Evolutionary conservation across 2,329 filamentous ascomycete species (phyloP).

Genomic region (Aspergillus udagawae): DNA sequence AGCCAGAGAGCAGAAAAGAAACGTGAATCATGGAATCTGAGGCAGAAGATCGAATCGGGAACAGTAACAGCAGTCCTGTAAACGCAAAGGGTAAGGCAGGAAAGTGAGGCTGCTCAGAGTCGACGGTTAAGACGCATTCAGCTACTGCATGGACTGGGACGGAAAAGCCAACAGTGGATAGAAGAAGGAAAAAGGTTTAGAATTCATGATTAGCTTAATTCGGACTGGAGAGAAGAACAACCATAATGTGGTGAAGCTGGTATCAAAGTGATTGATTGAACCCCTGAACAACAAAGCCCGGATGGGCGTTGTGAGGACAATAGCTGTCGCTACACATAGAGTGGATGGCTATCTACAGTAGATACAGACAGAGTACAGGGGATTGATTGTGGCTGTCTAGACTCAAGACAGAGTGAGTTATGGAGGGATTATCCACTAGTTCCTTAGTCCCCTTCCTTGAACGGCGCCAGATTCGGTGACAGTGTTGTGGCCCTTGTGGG

Average conservation of each 20-base stretch:
- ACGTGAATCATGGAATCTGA: neutral
- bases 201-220: neutral
- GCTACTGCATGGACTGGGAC: neutral
- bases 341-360: neutral
- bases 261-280: neutral
- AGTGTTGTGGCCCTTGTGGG: neutral
- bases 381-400: neutral
- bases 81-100: neutral
- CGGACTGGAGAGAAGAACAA: neutral
- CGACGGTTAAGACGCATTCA: neutral
- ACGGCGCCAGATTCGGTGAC: neutral
- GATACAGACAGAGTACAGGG: neutral
- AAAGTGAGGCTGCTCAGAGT: constrained; percentile 14
- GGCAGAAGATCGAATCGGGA: neutral
- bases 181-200: neutral
- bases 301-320: neutral
- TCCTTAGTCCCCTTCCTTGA: neutral
- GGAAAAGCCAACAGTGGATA: neutral
- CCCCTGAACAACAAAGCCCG: neutral
- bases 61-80: neutral
- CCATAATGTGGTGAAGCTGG: neutral
- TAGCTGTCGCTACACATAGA: neutral
- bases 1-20: neutral
- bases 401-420: neutral
- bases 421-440: neutral